Evolutionary conservation across 176 grass and related monocot species (phyloP), one percentile per base, ranked within the genome.

Genomic region (Olyra latifolia): DNA sequence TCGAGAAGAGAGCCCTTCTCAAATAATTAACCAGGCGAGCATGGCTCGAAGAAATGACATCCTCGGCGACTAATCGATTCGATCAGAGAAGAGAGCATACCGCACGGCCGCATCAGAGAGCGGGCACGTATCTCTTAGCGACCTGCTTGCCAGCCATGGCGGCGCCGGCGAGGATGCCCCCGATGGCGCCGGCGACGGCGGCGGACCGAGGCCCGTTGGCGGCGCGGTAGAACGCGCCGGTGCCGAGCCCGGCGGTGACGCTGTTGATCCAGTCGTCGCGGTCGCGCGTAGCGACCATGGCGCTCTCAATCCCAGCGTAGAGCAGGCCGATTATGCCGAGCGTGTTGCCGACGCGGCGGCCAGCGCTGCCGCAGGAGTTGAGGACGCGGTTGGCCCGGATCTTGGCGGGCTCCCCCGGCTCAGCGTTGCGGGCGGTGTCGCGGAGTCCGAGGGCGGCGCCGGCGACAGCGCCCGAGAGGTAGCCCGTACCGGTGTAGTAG

Each of bases 241-340:
- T 95, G 57, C 90, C 92, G 20, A 98, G 92, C 0, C 95, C 95
- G 0, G 95, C 88, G 11, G 62, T 29, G 29, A 98, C 90, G 87
- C 88, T 98, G 82, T 98, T 98, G 72, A 95, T 66, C 95, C 95
- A 95, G 75, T 98, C 95, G 79, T 95, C 95, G 40, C 63, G 72
- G 77, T 91, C 84, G 44, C 92, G 89, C 15, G 62, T 42, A n/a
- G 92, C 88, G 46, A 95, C 95, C 95, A 98, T 98, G 75, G 73
- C 86, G 74, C 95, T 98, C 88, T 98, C 95, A 58, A 98, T 88
- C 8, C 92, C 95, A 13, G 95, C 95, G 73, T 95, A 98, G 84
- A 98, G 87, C 48, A 95, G 80, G 17, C 90, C 92, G 57, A 95
- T 87, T 70, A 92, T 78, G 65, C 92, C 95, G 29, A 94, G 53